phyloP scores from a whole-genome alignment of 2,329 filamentous ascomycete genomes.

The Xylariaceae sp. region DNA sequence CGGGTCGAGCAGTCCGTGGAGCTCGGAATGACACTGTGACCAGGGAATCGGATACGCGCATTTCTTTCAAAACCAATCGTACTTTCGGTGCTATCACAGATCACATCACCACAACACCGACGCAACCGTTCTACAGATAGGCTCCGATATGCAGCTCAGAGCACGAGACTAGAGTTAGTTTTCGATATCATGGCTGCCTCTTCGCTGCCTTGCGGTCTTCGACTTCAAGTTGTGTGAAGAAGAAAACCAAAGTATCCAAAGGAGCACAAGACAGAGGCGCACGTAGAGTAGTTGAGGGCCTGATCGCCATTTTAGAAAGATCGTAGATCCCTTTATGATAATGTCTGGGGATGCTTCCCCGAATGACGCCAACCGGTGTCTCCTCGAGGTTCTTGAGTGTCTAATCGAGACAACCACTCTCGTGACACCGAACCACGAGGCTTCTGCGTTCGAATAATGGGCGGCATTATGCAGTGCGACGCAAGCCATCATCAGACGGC shows the following conservation, averaged over 20 bases:
- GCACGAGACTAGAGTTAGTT: slow-evolving; percentile 1
- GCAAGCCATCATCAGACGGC: slow-evolving; percentile 12
- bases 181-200: background rate
- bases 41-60: slow-evolving; percentile 11
- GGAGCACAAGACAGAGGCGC: no score
- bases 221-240: no score
- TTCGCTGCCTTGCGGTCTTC: no score
- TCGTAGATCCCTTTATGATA: background rate
- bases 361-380: background rate
- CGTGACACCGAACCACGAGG: slow-evolving; percentile 21
- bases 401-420: slow-evolving; percentile 1
- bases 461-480: slow-evolving; percentile 16
- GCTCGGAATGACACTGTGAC: slow-evolving; percentile 10
- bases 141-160: slow-evolving; percentile 15
- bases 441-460: slow-evolving; percentile 10
- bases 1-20: slow-evolving; percentile 2
- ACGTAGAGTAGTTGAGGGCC: no score
- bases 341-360: background rate
- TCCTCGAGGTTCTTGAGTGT: background rate
- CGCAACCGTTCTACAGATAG: slow-evolving; percentile 19
- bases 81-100: background rate
- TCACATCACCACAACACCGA: slow-evolving; percentile 14
- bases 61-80: slow-evolving; percentile 13
- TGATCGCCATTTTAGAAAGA: background rate
- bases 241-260: background rate